A percentile compares a stretch with the other conserved stretches of the same genome.
phyloP scores from a whole-genome alignment of 306 rosid genomes.

The Prosopis cineraria region DNA sequence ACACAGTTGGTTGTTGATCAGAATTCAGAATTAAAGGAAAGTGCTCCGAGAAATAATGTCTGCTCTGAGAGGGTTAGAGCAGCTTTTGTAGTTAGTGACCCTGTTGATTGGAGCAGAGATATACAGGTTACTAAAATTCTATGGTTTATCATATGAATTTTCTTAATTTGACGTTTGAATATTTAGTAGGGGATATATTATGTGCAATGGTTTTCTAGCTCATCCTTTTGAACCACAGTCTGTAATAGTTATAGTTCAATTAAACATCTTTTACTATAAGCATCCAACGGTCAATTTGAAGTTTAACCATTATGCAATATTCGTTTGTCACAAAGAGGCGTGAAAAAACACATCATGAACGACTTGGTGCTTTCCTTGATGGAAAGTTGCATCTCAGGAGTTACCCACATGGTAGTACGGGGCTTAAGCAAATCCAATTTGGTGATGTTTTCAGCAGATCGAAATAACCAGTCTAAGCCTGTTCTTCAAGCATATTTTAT shows the following conservation, averaged over 20 bases:
- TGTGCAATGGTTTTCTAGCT: slow-evolving; percentile 26
- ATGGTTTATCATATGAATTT: slow-evolving; percentile 9
- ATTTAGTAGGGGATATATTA: slow-evolving; percentile 42
- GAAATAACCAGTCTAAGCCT: slow-evolving; percentile 14
- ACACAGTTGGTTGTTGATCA: slow-evolving; percentile 40
- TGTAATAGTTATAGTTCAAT: slow-evolving; percentile 14
- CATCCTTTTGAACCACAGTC: slow-evolving; percentile 23
- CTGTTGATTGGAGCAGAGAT: slow-evolving; percentile 98
- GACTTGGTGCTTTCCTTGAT: slow-evolving; percentile 6
- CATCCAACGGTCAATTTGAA: slow-evolving; percentile 10
- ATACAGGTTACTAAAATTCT: slow-evolving; percentile 60
- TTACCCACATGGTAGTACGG: not conserved
- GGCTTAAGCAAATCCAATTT: not conserved
- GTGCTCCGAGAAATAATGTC: slow-evolving; percentile 43
- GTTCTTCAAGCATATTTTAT: not conserved
- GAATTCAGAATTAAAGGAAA: slow-evolving; percentile 38
- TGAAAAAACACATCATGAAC: not conserved
- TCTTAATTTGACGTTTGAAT: not conserved
- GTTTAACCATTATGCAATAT: not conserved
- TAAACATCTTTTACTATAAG: not conserved
- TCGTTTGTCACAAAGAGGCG: slow-evolving; percentile 9
- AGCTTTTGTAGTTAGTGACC: slow-evolving; percentile 79
- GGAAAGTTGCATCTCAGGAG: not conserved
- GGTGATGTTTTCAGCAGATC: not conserved
- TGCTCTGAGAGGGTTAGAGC: slow-evolving; percentile 75